phyloP scores from a whole-genome alignment of 2,329 filamentous ascomycete species.

The Phialophora macrospora region DNA sequence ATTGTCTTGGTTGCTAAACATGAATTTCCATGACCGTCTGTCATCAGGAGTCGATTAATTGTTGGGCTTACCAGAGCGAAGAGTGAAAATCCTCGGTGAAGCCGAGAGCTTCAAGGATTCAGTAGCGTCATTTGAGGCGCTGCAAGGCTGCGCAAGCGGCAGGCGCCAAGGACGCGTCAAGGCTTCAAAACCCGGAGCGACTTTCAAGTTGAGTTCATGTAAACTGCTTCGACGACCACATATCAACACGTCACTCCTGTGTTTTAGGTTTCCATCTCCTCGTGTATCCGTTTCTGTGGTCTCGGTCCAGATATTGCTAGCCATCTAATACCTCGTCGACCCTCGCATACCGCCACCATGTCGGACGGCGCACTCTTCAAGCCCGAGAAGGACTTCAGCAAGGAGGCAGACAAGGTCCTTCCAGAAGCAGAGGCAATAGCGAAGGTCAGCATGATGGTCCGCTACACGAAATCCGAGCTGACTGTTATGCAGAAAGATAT shows the following conservation, averaged over 20 bases:
- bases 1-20: background rate
- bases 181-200: slow-evolving; percentile 13
- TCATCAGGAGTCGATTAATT: background rate
- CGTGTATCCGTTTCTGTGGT: background rate
- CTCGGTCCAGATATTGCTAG: background rate
- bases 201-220: slow-evolving; percentile 13
- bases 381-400: slow-evolving; percentile 98
- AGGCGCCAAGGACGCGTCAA: slow-evolving; percentile 35
- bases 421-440: slow-evolving; percentile 89
- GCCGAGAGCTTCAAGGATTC: background rate
- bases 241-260: background rate
- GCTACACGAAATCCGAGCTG: slow-evolving; percentile 28
- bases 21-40: background rate
- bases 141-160: slow-evolving; percentile 14
- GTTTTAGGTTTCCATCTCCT: background rate
- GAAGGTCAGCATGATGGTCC: slow-evolving; percentile 63
- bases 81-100: background rate
- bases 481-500: slow-evolving; percentile 63
- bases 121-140: background rate
- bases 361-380: slow-evolving; percentile 78
- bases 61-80: background rate
- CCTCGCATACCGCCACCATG: slow-evolving; percentile 60
- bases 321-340: background rate
- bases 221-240: background rate
- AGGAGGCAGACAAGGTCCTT: slow-evolving; percentile 90